phyloP scores from a whole-genome alignment of 345 rosid genomes.

The Anacardium occidentale region DNA sequence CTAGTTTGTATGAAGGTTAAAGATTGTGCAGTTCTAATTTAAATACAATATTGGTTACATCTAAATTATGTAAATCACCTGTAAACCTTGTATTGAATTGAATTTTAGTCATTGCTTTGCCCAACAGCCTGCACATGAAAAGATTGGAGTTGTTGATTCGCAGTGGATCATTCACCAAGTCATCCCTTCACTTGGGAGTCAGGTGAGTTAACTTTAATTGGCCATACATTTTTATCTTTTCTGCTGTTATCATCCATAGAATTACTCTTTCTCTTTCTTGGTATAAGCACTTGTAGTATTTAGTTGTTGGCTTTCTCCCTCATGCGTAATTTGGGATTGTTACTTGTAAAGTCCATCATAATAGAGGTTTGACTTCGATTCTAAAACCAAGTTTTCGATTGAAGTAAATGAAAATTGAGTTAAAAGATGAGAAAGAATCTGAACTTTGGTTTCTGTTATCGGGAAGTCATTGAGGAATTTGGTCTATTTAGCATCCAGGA shows the following conservation, averaged over 20 bases:
- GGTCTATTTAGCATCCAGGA: too few species aligned
- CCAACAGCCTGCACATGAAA: conserved; percentile 88
- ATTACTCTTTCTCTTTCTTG: neutral
- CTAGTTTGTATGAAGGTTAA: too few species aligned
- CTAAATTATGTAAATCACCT: neutral
- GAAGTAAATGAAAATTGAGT: too few species aligned
- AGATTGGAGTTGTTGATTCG: conserved; percentile 94
- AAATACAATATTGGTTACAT: neutral
- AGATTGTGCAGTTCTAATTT: neutral
- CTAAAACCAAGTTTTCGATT: neutral
- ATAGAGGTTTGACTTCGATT: too few species aligned
- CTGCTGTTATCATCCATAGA: too few species aligned
- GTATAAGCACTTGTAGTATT: neutral
- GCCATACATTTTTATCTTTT: neutral
- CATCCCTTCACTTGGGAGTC: conserved; percentile 82
- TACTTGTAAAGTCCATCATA: too few species aligned
- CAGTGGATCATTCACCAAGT: conserved; percentile 96
- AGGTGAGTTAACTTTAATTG: conserved; percentile 45
- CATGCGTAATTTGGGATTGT: too few species aligned
- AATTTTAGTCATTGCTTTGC: conserved; percentile 7
- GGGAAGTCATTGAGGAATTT: too few species aligned
- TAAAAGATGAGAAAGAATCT: neutral
- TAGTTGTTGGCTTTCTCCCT: neutral
- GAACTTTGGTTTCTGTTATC: too few species aligned
- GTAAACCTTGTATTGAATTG: neutral